phyloP scores from a whole-genome alignment of 2,329 filamentous ascomycete genomes.

The Calonectria leucothoes region DNA sequence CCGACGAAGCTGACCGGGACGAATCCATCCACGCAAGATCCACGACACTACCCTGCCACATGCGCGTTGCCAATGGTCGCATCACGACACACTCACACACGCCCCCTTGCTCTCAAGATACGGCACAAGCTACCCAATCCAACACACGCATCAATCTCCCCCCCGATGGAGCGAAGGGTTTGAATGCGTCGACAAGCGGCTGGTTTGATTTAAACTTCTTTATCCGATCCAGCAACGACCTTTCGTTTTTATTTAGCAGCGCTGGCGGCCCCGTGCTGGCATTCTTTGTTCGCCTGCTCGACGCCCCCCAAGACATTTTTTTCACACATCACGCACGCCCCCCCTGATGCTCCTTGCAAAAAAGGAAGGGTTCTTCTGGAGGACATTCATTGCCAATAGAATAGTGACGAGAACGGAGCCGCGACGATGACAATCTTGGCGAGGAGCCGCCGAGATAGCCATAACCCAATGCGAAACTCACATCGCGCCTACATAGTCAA shows the following conservation, averaged over 20 bases:
- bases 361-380: constrained; percentile 1
- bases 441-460: neutral
- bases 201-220: constrained; percentile 6
- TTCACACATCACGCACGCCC: neutral
- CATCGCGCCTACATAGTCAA: neutral
- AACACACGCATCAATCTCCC: constrained; percentile 2
- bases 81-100: constrained; percentile 6
- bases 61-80: neutral
- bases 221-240: neutral
- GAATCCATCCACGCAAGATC: constrained; percentile 8
- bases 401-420: neutral
- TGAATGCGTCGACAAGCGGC: neutral
- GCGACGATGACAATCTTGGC: neutral
- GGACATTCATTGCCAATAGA: neutral
- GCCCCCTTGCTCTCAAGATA: neutral
- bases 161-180: neutral
- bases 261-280: neutral
- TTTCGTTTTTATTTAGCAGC: constrained; percentile 4
- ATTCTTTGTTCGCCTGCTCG: neutral
- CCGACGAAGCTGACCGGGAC: neutral
- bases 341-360: constrained; percentile 1
- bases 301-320: neutral
- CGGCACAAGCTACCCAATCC: constrained; percentile 2
- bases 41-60: constrained; percentile 11
- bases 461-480: neutral